Base-by-base conservation (phyloP, 106 monocot genomes). In the Iris macrosiphon region DNA sequence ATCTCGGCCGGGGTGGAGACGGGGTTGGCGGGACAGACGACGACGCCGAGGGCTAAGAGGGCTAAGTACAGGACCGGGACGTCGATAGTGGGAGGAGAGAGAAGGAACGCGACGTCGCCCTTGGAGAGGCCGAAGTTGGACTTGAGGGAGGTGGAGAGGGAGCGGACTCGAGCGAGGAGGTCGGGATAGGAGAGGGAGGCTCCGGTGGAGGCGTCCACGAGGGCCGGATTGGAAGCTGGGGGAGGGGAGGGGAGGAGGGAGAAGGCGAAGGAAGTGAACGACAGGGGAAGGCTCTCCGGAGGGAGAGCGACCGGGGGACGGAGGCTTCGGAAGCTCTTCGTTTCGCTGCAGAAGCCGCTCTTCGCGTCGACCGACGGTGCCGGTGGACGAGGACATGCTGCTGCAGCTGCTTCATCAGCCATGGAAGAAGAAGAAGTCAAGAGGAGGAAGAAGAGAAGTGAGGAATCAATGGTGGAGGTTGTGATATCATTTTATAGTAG, bases 11-110 rank as follows among this genome's bases (percentile, higher is more conserved):
- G 58, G 4, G 80, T 72, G 65, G 67, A 65, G 47, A 59, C 54
- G 16, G 83, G 83, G 70, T 87, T 93, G 44, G 86, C 76, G 2
- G 87, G 74, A 41, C 71, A 58, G 49, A 77, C 31, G 44, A 67
- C 57, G 42, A 51, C 75, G 45, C 87, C 92, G 41, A 87, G 10
- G 54, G 82, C 74, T 44, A 87, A 77, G 15, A 87, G 79, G 23
- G 87, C 48, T 63, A 79, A 49, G 73, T 76, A 92, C 39, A 85
- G 78, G 25, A 66, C 31, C 9, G 79, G 83, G 19, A 84, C n/a
- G 17, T 83, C 78, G 29, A 71, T 51, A 54, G 40, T 14, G 15
- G 74, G 3, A 0, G 78, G 83, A 23, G 47, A 57, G 60, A 83
- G 70, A 18, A 83, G 15, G 70, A 83, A 77, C 32, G 66, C 66